A percentile compares a stretch with the other conserved stretches of the same genome.
phyloP scores from a whole-genome alignment of 169 alveolate genomes.

The Miamiensis avidus region DNA sequence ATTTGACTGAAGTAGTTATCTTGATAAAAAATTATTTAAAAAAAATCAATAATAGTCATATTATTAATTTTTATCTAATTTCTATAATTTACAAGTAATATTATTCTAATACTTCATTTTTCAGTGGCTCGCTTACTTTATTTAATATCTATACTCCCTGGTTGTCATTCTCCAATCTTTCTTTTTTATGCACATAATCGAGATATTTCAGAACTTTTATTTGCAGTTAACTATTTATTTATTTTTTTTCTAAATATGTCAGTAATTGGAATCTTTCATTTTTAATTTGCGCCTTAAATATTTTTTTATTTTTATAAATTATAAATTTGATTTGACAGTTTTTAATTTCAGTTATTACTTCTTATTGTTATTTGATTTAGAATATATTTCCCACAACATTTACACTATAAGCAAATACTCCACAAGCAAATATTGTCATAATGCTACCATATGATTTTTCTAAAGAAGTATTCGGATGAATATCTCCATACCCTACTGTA shows the following conservation, averaged over 20 bases:
- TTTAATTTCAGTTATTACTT: too few species aligned
- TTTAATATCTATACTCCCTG: neutral
- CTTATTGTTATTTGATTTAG: neutral
- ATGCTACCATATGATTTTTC: neutral
- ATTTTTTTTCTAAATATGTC: too few species aligned
- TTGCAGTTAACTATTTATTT: too few species aligned
- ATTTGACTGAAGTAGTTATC: neutral
- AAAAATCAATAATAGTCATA: neutral
- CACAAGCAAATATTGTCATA: neutral
- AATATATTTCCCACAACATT: neutral
- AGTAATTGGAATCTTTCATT: neutral
- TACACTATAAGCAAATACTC: neutral
- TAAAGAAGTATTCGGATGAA: neutral
- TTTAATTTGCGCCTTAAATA: neutral
- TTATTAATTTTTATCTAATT: too few species aligned
- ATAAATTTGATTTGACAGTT: too few species aligned
- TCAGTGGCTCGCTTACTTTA: neutral
- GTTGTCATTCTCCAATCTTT: neutral
- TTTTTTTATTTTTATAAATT: too few species aligned
- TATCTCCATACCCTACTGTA: neutral
- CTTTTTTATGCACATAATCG: neutral
- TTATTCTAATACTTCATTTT: neutral
- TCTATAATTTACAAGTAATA: too few species aligned
- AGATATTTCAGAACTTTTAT: too few species aligned
- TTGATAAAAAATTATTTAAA: neutral